Evolutionary conservation across 768 basidiomycete genomes (phyloP), one percentile per base, ranked within the genome.

Genomic region (Naematelia aurantialba): DNA sequence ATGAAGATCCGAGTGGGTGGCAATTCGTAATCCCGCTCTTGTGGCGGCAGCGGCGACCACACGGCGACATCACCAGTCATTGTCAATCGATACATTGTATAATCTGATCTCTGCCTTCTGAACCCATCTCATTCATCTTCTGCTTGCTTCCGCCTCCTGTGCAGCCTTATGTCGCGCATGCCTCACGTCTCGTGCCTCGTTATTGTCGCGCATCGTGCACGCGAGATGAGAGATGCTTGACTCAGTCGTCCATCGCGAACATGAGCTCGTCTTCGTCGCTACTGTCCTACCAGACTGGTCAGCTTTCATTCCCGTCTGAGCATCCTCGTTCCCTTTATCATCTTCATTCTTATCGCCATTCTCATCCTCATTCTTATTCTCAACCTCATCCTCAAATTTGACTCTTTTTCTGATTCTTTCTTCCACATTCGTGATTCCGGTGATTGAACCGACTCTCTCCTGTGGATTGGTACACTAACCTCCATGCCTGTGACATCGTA

Each of bases 401-500:
- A n/a, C n/a, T n/a, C n/a, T n/a, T n/a, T n/a, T n/a, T n/a, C n/a
- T n/a, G n/a, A n/a, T n/a, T n/a, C n/a, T n/a, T n/a, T n/a, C n/a
- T n/a, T n/a, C n/a, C n/a, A n/a, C n/a, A n/a, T n/a, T n/a, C n/a
- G n/a, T n/a, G n/a, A n/a, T n/a, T n/a, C n/a, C n/a, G n/a, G n/a
- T n/a, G n/a, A n/a, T n/a, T n/a, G n/a, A n/a, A n/a, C 26, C 31
- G n/a, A 8, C 10, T 31, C 29, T 12, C 26, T 14, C 21, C n/a
- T 14, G 3, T 14, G 31, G 2, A 5, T 0, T 8, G 10, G 31
- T 26, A 17, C 1, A 25, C 65, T 56, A 19, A 66, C 65, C 21
- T 66, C 61, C 34, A 66, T 17, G 12, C 65, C 60, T 2, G 52
- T 50, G 1, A 66, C 55, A 47, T 66, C 65, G 51, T 58, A 66